Base-by-base conservation (phyloP, 495 filamentous ascomycete genomes). In the Barbatosphaeria neglecta region DNA sequence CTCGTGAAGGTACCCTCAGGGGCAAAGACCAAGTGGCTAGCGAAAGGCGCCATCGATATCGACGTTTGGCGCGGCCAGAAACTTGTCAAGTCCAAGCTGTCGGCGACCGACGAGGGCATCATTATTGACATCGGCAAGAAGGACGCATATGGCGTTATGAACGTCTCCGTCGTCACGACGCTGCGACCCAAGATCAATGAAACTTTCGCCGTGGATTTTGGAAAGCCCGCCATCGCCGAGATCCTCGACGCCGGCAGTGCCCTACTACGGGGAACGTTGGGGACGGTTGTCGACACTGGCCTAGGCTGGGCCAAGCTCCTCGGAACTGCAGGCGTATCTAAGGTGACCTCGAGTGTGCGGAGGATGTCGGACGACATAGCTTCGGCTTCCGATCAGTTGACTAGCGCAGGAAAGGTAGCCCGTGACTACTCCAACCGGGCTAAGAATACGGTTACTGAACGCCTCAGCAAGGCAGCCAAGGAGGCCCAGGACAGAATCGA, bases 161-260 rank as follows among this genome's bases (percentile, higher is more conserved):
- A 63, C 39, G 59, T 74, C 17, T 60, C 64, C 1, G 66, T 74
- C 31, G 60, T 63, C 38, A 72, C 67, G 2, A 67, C 55, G 17
- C 59, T 60, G 42, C 63, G 56, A 31, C 69, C 70, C 17, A 68
- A 60, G 50, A 60, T 72, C 42, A 68, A 71, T 46, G 66, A 73
- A 55, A 68, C 67, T 0, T 69, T 67, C 42, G 56, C 59, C 20
- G 50, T 73, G 6, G 56, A 72, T 46, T 68, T 74, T 43, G 69
- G 68, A 24, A 65, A 50, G 47, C 53, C 61, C 20, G 50, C 51
- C 13, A 51, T 68, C 5, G 59, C 47, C 22, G 57, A 68, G 41
- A 56, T 52, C 7, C 22, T 70, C 4, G 64, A 62, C 50, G 66
- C 62, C 1, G 55, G 69, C 44, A 54, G 62, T 46, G 50, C 64